Base-by-base conservation (phyloP, 2,329 filamentous ascomycete species). In the Hypoxylon sp. region DNA sequence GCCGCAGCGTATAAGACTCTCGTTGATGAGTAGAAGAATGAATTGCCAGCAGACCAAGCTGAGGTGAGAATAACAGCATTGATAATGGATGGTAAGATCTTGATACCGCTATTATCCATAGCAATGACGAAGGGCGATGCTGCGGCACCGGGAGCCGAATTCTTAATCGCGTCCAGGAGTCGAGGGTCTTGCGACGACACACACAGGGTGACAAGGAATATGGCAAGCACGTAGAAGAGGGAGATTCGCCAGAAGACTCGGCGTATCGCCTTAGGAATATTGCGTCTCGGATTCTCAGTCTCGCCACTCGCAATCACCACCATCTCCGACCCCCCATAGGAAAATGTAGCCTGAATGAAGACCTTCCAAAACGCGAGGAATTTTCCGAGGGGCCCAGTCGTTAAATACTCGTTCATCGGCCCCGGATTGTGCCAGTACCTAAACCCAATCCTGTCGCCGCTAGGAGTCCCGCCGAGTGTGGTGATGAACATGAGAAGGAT, bases 221-320 rank as follows among this genome's bases (percentile, higher is more conserved):
- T 86, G 6, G 89, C 90, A 1, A 91, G 82, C 1, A 91, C 84
- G 79, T 92, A 92, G 78, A 92, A 92, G 1, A 86, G 80, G 0
- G 87, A 87, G 44, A 92, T 83, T 64, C 91, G 86, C 79, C 89
- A 91, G 79, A 92, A 92, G 5, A 92, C 89, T 35, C 87, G 86
- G 52, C 90, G 90, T 76, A 87, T 90, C 0, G 91, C 90, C 65
- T 85, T 87, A 1, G 90, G 90, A 73, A 93, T 86, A 31, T 88
- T 85, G 21, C 80, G 81, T 24, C 88, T 84, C 1, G 89, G 89
- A 69, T 90, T 88, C 69, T 88, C 84, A 0, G 88, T 85, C 75
- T 91, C 89, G 10, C 86, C 88, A 3, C 88, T 86, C 0, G 80
- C 79, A 29, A 82, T 77, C 27, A 80, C 80, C 35, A 82, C 80